phyloP scores from a whole-genome alignment of 495 filamentous ascomycete genomes.

The Tuber aestivum region DNA sequence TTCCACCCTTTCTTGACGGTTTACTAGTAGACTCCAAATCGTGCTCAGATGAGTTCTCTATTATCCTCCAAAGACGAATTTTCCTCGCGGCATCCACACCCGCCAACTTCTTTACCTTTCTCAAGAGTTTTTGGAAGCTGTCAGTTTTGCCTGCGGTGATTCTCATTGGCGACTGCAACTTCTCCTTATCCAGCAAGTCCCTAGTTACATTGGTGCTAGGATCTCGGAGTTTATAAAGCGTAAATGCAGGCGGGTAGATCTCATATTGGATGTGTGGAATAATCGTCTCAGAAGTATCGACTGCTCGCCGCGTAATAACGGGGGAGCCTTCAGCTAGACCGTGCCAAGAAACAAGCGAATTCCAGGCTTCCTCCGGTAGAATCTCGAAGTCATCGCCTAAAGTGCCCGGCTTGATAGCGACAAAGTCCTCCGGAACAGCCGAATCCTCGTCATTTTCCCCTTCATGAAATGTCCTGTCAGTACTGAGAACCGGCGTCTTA shows the following conservation, averaged over 20 bases:
- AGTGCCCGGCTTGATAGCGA: slow-evolving; percentile 70
- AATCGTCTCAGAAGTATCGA: slow-evolving; percentile 60
- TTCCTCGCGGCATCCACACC: slow-evolving; percentile 63
- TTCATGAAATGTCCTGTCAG: slow-evolving; percentile 47
- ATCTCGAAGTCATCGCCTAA: slow-evolving; percentile 66
- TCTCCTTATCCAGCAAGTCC: slow-evolving; percentile 54
- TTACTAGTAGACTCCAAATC: slow-evolving; percentile 14
- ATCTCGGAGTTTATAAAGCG: slow-evolving; percentile 69
- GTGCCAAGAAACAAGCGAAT: slow-evolving; percentile 74
- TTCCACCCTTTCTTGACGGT: slow-evolving; percentile 24
- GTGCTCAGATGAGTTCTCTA: slow-evolving; percentile 44
- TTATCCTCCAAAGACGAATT: slow-evolving; percentile 71
- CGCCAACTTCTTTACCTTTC: slow-evolving; percentile 59
- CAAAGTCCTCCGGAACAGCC: slow-evolving; percentile 51
- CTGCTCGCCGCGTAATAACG: slow-evolving; percentile 67
- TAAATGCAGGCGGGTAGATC: slow-evolving; percentile 77
- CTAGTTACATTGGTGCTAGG: slow-evolving; percentile 53
- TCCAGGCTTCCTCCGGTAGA: slow-evolving; percentile 73
- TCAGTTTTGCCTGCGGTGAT: slow-evolving; percentile 64
- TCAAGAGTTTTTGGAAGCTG: slow-evolving; percentile 65
- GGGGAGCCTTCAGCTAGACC: slow-evolving; percentile 64
- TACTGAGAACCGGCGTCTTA: slow-evolving; percentile 44
- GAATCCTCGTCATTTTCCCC: slow-evolving; percentile 45
- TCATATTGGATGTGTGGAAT: slow-evolving; percentile 65
- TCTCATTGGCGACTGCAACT: slow-evolving; percentile 53